Evolutionary conservation across 768 basidiomycete species (phyloP).

Genomic region (Mrakia gelida): DNA sequence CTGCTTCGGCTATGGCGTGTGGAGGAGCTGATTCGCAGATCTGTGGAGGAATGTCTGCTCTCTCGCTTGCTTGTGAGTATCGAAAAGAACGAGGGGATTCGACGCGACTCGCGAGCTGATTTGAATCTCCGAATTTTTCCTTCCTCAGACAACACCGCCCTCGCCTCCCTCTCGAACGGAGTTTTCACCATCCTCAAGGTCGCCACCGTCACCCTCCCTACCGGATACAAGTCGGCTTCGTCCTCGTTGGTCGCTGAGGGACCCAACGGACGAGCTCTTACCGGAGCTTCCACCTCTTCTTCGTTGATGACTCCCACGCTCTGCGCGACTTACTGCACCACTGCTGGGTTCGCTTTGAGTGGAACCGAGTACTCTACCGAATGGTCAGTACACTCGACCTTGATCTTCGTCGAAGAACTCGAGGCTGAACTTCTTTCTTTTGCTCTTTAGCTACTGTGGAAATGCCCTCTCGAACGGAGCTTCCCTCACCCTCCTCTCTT

Average conservation of each 20-base stretch:
- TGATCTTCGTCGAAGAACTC: neutral
- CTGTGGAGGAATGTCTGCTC: constrained; percentile 33
- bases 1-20: constrained; percentile 21
- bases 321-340: constrained; percentile 37
- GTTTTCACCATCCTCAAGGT: neutral
- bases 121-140: neutral
- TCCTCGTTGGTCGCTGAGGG: constrained; percentile 20
- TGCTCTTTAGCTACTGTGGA: constrained; percentile 46
- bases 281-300: constrained; percentile 32
- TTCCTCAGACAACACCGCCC: constrained; percentile 12
- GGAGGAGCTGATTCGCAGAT: constrained; percentile 9
- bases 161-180: neutral
- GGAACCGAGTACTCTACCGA: constrained; percentile 37
- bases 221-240: neutral
- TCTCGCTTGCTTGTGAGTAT: constrained; percentile 31
- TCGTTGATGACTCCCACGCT: constrained; percentile 35
- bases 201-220: neutral
- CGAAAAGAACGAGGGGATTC: constrained; percentile 9
- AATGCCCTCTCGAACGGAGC: constrained; percentile 39
- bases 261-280: constrained; percentile 35
- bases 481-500: constrained; percentile 4
- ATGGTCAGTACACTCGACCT: neutral
- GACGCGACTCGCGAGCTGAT: neutral
- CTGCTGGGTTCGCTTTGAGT: constrained; percentile 33
- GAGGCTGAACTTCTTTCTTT: neutral